Base-by-base conservation (phyloP, 2,329 filamentous ascomycete genomes). In the Calonectria ilicicola region DNA sequence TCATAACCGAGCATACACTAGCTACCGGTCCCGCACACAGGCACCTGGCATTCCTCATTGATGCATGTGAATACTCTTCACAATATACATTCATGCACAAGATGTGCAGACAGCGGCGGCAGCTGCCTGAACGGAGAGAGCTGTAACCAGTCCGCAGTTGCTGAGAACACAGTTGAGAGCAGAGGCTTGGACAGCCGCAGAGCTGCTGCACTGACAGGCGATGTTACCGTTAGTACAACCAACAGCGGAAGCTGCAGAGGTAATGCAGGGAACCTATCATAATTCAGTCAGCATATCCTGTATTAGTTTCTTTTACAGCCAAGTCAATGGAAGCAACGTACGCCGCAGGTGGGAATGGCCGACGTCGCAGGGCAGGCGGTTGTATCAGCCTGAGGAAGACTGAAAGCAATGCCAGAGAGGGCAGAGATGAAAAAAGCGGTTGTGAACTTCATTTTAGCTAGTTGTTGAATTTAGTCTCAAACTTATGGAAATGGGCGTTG, bases 271-370 rank as follows among this genome's bases (percentile, higher is more conserved):
- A 17, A 68, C 75, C 75, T 77, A 40, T 1, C 0, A 0, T 17
- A 21, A 21, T 15, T 15, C 3, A 1, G 19, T 77, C 19, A 77
- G 70, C 10, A 53, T 3, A 10, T 40, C 3, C 17, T 15, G 3
- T 10, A 1, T 65, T 1, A 27, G 17, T 10, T 1, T 7, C 10
- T 9, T 60, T 9, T 23, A 47, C 27, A 27, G 23, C 8, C 8
- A 27, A 19, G 10, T 27, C 6, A 26, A 32, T 8, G 15, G 44
- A 29, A 1, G 38, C 21, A 5, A 65, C 75, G 66, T 65, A 77
- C 75, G 65, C 75, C 75, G 5, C 75, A 77, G n/a, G 73, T 70
- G 6, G 75, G 75, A 35, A 77, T 75, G 19, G 75, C 75, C 29
- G 75, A 77, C n/a, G 75, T 77, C 64, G 66, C 4, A 14, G 73